phyloP scores from a whole-genome alignment of 2,329 filamentous ascomycete genomes.

The Drechslera avenae region DNA sequence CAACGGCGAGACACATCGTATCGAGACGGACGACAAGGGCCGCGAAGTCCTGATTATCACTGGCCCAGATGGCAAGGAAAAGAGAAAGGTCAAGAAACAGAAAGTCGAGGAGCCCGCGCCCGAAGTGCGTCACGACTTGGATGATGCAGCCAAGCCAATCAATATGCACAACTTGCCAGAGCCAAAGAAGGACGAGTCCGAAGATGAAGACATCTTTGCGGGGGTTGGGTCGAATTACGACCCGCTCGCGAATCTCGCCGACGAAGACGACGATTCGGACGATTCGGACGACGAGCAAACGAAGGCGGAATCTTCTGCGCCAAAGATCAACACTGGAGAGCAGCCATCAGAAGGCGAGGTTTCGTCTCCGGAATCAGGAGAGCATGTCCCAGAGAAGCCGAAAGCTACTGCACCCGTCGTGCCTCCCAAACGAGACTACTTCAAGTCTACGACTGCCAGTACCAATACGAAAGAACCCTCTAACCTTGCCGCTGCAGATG shows the following conservation, averaged over 20 bases:
- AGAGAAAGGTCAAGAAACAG: slow-evolving; percentile 64
- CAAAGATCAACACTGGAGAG: neutral
- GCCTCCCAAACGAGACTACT: slow-evolving; percentile 30
- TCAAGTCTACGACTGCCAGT: slow-evolving; percentile 18
- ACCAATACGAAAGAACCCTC: slow-evolving; percentile 41
- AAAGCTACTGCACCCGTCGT: slow-evolving; percentile 5
- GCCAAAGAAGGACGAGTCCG: slow-evolving; percentile 50
- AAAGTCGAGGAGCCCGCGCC: slow-evolving; percentile 41
- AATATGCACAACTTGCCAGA: slow-evolving; percentile 45
- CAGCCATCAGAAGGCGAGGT: neutral
- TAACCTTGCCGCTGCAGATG: slow-evolving; percentile 62
- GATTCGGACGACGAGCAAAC: slow-evolving; percentile 17
- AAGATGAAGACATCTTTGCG: slow-evolving; percentile 66
- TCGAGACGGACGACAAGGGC: slow-evolving; percentile 61
- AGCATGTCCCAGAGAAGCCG: slow-evolving; percentile 8
- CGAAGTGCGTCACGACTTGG: slow-evolving; percentile 51
- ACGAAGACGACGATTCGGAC: slow-evolving; percentile 50
- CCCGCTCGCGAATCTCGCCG: slow-evolving; percentile 59
- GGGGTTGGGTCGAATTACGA: slow-evolving; percentile 65
- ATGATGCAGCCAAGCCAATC: slow-evolving; percentile 53
- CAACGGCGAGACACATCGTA: slow-evolving; percentile 57
- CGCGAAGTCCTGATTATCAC: slow-evolving; percentile 65
- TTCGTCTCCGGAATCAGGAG: slow-evolving; percentile 3
- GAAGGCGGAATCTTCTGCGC: neutral
- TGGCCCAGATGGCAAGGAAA: slow-evolving; percentile 64